Conservation (phyloP, 2,329 filamentous ascomycete species). For the Fusarium sp. region DNA sequence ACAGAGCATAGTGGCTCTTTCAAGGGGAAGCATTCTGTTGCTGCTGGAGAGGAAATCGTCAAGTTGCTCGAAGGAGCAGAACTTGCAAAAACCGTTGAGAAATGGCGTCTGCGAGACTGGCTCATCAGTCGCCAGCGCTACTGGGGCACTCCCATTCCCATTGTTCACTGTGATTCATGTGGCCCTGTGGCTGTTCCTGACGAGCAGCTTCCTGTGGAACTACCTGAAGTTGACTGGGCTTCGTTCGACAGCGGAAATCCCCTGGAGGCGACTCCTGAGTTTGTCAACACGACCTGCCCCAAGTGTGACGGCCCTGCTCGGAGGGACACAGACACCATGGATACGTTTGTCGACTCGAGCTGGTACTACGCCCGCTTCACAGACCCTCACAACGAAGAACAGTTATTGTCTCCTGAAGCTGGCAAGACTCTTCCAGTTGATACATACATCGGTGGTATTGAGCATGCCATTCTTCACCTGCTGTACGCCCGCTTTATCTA, state of each 20-base stretch:
- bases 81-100: conserved; percentile 72
- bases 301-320: conserved; percentile 76
- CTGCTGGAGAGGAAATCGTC: conserved; percentile 71
- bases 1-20: conserved; percentile 73
- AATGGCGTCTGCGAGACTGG: conserved; percentile 89
- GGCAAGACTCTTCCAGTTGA: conserved; percentile 78
- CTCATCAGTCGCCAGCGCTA: conserved; percentile 91
- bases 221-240: conserved; percentile 78
- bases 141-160: conserved; percentile 91
- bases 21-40: conserved; percentile 69
- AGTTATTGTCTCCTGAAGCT: conserved; percentile 70
- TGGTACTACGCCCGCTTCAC: conserved; percentile 91
- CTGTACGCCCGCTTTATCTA: conserved; percentile 92
- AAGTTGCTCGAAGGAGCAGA: conserved; percentile 63
- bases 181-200: conserved; percentile 83
- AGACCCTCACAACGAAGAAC: conserved; percentile 72
- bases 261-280: conserved; percentile 75
- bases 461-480: conserved; percentile 90
- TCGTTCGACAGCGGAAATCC: conserved; percentile 80
- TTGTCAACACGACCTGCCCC: conserved; percentile 81
- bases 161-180: conserved; percentile 82
- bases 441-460: conserved; percentile 88
- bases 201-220: conserved; percentile 78
- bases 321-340: conserved; percentile 94
- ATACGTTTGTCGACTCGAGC: conserved; percentile 94